Evolutionary conservation across 257 asterid genomes (phyloP).

Genomic region (Petunia axillaris): DNA sequence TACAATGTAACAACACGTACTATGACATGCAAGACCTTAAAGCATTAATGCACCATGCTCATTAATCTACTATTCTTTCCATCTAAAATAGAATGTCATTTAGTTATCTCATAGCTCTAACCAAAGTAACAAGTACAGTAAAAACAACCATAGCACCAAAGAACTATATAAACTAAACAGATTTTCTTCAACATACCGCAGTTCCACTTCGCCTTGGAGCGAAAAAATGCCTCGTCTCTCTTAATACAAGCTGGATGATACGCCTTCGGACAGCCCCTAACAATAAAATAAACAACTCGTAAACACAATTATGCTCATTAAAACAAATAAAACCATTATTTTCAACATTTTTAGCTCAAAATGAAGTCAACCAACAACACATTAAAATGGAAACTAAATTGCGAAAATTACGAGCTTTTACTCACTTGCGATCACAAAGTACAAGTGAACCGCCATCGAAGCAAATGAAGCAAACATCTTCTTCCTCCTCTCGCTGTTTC

Average conservation of each 20-base stretch:
- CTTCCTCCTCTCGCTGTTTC: conserved; percentile 56
- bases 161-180: conserved; percentile 4
- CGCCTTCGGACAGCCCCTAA: conserved; percentile 98
- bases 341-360: neutral
- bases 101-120: neutral
- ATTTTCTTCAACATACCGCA: conserved; percentile 50
- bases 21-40: conserved; percentile 11
- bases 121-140: neutral
- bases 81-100: conserved; percentile 10
- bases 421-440: conserved; percentile 96
- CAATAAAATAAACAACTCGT: conserved; percentile 33
- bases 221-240: conserved; percentile 86
- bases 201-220: conserved; percentile 80
- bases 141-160: neutral
- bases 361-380: conserved; percentile 8
- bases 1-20: conserved; percentile 8
- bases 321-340: neutral
- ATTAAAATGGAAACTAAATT: conserved; percentile 8
- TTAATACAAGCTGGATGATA: conserved; percentile 93
- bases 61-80: neutral
- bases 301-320: conserved; percentile 20
- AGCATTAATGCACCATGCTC: neutral
- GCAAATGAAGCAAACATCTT: conserved; percentile 95
- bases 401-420: conserved; percentile 15
- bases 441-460: conserved; percentile 94